A percentile compares a stretch with the other conserved stretches of the same genome.
phyloP scores from a whole-genome alignment of 2,329 filamentous ascomycete species.

The Hyphodiscus sp. region DNA sequence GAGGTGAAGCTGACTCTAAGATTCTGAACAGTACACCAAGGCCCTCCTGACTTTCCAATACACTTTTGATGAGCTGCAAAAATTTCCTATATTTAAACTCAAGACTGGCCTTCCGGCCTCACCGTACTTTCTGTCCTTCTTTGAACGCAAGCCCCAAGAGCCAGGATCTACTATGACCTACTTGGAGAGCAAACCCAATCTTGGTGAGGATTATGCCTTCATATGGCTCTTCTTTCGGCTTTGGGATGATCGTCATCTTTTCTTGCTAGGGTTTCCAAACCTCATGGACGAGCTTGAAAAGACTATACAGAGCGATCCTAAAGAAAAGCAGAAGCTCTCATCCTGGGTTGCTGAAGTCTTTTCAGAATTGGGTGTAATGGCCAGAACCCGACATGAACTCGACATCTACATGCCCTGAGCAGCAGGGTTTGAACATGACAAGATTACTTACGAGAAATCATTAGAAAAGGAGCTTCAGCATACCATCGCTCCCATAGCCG shows the following conservation, averaged over 20 bases:
- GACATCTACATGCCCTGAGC: constrained; percentile 20
- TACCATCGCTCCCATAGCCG: not conserved
- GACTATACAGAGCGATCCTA: constrained; percentile 9
- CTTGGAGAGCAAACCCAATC: constrained; percentile 7
- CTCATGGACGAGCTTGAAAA: constrained; percentile 18
- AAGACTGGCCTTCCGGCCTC: constrained; percentile 29
- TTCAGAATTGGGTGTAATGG: constrained; percentile 13
- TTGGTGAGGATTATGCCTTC: not conserved
- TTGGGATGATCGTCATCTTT: constrained; percentile 3
- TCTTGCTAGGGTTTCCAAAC: constrained; percentile 6
- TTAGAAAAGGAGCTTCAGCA: not conserved
- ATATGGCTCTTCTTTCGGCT: constrained; percentile 12
- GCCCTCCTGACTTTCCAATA: constrained; percentile 36
- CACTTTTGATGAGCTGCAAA: constrained; percentile 29
- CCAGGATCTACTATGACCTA: constrained; percentile 19
- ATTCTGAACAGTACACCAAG: constrained; percentile 23
- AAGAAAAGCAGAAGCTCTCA: constrained; percentile 16
- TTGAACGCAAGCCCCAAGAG: constrained; percentile 25
- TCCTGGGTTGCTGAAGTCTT: constrained; percentile 10
- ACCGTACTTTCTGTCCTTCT: constrained; percentile 35
- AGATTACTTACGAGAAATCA: not conserved
- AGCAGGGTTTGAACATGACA: constrained; percentile 8
- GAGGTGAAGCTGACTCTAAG: too few species aligned
- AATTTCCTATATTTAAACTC: not conserved
- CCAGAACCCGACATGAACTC: constrained; percentile 11